Evolutionary conservation across 1,284 basidiomycete species (phyloP).

Genomic region (Trametes pubescens): DNA sequence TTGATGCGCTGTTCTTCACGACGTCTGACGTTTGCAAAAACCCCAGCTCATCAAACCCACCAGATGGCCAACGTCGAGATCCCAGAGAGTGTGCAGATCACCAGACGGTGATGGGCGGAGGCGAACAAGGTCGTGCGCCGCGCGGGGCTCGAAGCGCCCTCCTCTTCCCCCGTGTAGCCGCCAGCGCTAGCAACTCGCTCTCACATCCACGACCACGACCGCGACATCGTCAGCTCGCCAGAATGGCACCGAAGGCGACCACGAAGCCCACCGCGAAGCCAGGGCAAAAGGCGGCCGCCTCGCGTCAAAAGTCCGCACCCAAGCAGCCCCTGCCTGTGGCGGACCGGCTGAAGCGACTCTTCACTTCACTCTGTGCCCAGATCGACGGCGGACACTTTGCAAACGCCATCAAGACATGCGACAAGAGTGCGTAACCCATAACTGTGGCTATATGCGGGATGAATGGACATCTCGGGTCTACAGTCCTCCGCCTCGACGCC

Average conservation of each 20-base stretch:
- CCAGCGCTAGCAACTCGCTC: background rate
- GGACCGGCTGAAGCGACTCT: constrained; percentile 75
- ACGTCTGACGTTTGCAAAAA: constrained; percentile 23
- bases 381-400: constrained; percentile 83
- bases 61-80: constrained; percentile 21
- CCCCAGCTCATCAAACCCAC: constrained; percentile 26
- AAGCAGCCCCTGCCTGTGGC: constrained; percentile 62
- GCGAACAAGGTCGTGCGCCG: background rate
- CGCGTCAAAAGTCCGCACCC: constrained; percentile 24
- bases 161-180: background rate
- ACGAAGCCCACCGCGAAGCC: constrained; percentile 5
- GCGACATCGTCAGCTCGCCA: background rate
- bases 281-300: background rate
- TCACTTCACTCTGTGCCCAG: constrained; percentile 82
- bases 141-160: too few species aligned
- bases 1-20: constrained; percentile 31
- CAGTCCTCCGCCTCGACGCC: constrained; percentile 78
- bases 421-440: constrained; percentile 71
- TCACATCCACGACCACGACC: constrained; percentile 5
- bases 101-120: constrained; percentile 19
- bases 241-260: constrained; percentile 28
- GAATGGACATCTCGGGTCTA: constrained; percentile 18
- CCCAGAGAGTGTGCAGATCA: constrained; percentile 22
- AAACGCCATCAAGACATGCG: constrained; percentile 88
- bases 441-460: background rate